Percentiles rank a stretch among this genome's conserved stretches.
Conservation (phyloP, 345 rosid species). For the Lagerstroemia speciosa region DNA sequence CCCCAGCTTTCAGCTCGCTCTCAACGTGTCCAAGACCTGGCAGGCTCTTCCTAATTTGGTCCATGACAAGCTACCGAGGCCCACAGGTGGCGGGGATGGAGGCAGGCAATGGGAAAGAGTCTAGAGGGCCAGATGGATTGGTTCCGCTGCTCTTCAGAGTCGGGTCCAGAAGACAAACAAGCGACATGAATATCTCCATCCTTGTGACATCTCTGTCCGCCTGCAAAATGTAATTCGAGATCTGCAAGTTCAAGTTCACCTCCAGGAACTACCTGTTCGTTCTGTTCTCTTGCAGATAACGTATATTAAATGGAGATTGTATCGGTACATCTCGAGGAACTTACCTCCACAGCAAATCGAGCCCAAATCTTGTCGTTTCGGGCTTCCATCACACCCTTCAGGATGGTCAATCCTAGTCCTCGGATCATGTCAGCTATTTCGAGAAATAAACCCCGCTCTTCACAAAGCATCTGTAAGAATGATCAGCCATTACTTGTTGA, state of each 20-base stretch:
- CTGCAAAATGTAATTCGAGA: constrained; percentile 25
- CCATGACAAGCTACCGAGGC: constrained; percentile 20
- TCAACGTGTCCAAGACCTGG: too few relatives aligned
- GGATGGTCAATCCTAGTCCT: constrained; percentile 86
- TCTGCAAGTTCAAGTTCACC: background rate
- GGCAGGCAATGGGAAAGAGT: constrained; percentile 18
- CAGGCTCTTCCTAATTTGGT: too few relatives aligned
- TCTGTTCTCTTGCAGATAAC: background rate
- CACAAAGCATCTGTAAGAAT: constrained; percentile 73
- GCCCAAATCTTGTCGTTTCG: constrained; percentile 83
- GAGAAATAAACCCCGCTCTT: constrained; percentile 84
- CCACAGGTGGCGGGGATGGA: constrained; percentile 42
- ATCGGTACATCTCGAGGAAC: background rate
- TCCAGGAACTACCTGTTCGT: background rate
- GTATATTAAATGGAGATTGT: background rate
- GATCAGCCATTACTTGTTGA: background rate
- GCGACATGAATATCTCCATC: constrained; percentile 87
- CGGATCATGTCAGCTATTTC: constrained; percentile 88
- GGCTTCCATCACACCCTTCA: constrained; percentile 89
- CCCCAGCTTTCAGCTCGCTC: too few relatives aligned
- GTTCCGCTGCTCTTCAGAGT: constrained; percentile 38
- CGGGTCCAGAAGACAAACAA: constrained; percentile 74
- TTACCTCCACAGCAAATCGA: constrained; percentile 84
- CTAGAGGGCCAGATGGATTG: background rate
- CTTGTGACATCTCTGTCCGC: constrained; percentile 85